phyloP scores from a whole-genome alignment of 768 basidiomycete species.

The Mycena olivaceomarginata region DNA sequence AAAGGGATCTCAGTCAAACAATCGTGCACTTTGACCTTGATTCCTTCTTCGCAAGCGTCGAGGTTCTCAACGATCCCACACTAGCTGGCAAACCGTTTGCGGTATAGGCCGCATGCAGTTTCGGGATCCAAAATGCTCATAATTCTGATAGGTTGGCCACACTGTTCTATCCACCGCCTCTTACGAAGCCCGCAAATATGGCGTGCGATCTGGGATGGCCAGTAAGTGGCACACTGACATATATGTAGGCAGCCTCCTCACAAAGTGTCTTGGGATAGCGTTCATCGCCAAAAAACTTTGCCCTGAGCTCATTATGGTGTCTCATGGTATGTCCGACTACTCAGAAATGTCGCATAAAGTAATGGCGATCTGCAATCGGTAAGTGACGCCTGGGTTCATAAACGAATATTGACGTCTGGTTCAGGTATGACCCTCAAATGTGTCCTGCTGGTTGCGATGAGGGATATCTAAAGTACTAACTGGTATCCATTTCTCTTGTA shows the following conservation, averaged over 20 bases:
- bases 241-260: not conserved
- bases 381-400: not conserved
- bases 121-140: not conserved
- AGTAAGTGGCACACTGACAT: constrained; percentile 63
- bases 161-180: constrained; percentile 59
- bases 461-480: constrained; percentile 90
- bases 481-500: not conserved
- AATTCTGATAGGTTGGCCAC: constrained; percentile 33
- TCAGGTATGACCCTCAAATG: constrained; percentile 81
- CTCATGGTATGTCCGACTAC: constrained; percentile 76
- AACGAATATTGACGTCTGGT: not conserved
- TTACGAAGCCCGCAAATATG: constrained; percentile 93
- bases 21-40: constrained; percentile 99
- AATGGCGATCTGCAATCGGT: constrained; percentile 80
- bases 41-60: constrained; percentile 92
- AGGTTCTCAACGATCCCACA: constrained; percentile 78
- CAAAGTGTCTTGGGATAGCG: constrained; percentile 62
- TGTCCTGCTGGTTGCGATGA: constrained; percentile 89
- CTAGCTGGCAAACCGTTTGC: constrained; percentile 86
- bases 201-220: constrained; percentile 97
- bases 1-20: constrained; percentile 86
- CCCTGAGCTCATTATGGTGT: constrained; percentile 87
- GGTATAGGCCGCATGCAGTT: constrained; percentile 56
- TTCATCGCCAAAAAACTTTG: constrained; percentile 97
- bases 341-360: constrained; percentile 82